Evolutionary conservation across 148 eudicot species (phyloP), one percentile per base, ranked within the genome.

Genomic region (Rhododendron williamsianum): DNA sequence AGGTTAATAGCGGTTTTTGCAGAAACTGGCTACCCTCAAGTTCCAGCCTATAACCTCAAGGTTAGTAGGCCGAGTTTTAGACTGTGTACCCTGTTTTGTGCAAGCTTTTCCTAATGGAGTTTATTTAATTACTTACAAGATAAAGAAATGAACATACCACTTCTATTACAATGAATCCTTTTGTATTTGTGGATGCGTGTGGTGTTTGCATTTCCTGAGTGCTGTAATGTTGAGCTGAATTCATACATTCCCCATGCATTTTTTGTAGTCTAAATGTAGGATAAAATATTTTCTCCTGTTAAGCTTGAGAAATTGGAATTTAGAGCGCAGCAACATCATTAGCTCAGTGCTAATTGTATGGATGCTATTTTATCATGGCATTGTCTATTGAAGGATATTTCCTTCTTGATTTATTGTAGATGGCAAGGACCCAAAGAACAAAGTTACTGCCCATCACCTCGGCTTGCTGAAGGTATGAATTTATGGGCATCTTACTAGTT

Each of bases 381-480:
- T 79, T 18, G 33, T 43, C 52, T 69, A 10, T 60, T 36, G 4
- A 25, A 43, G 49, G 71, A 78, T 54, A 27, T 60, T 76, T 76
- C 67, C 65, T 52, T 36, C 43, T 30, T n/a, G 88, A 36, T 81
- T 80, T 87, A 25, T 77, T 88, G 85, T 91, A 95, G 99, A 97
- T 95, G 99, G 98, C 99, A 76, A 92, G 89, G 88, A 95, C 99
- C 41, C 99, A 97, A 95, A 97, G 91, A 97, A 97, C 86, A 97
- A 97, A 91, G 99, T 98, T 67, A 97, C 96, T 80, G 99, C 98
- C 15, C 97, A 95, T 90, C 98, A 97, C 77, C 92, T 95, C 78
- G 99, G 99, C n/a, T 86, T 94, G 83, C 87, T 97, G 60, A 97
- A 97, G 98, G 99, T 95, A 90, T 56, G 36, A 46, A 49, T 74